Percentiles rank a stretch among this genome's conserved stretches.
Conservation (phyloP, 1,139 yeast genomes). For the Hyphopichia burtonii region DNA sequence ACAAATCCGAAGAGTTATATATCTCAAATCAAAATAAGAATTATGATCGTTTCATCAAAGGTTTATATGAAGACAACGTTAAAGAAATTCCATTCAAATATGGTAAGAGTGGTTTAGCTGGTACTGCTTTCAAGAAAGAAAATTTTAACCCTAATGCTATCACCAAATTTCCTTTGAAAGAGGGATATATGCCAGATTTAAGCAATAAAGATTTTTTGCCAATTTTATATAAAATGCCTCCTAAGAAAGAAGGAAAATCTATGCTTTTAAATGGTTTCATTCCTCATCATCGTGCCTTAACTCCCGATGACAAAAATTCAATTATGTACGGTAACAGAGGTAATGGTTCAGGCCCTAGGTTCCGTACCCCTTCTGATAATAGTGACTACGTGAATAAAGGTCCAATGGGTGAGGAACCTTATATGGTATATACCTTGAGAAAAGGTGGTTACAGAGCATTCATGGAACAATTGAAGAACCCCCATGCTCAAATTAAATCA, state of each 20-base stretch:
- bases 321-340: slow-evolving; percentile 43
- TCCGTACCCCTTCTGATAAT: slow-evolving; percentile 33
- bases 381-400: slow-evolving; percentile 42
- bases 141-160: slow-evolving; percentile 48
- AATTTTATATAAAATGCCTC: slow-evolving; percentile 57
- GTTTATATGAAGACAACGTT: slow-evolving; percentile 31
- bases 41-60: slow-evolving; percentile 33
- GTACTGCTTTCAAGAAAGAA: slow-evolving; percentile 48
- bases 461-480: slow-evolving; percentile 12
- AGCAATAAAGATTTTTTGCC: slow-evolving; percentile 56
- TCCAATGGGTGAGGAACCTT: slow-evolving; percentile 38
- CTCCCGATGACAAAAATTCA: slow-evolving; percentile 68
- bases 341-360: slow-evolving; percentile 26
- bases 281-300: slow-evolving; percentile 59
- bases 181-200: slow-evolving; percentile 57
- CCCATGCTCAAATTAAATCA: slow-evolving; percentile 4
- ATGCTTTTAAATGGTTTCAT: slow-evolving; percentile 82
- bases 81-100: slow-evolving; percentile 43
- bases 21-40: slow-evolving; percentile 58
- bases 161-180: slow-evolving; percentile 60
- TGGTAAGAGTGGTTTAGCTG: slow-evolving; percentile 63
- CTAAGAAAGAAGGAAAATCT: slow-evolving; percentile 61
- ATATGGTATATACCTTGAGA: slow-evolving; percentile 34
- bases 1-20: slow-evolving; percentile 59
- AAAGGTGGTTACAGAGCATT: slow-evolving; percentile 44